phyloP scores from a whole-genome alignment of 1,139 yeast genomes.

The Blastobotrys serpentis region DNA sequence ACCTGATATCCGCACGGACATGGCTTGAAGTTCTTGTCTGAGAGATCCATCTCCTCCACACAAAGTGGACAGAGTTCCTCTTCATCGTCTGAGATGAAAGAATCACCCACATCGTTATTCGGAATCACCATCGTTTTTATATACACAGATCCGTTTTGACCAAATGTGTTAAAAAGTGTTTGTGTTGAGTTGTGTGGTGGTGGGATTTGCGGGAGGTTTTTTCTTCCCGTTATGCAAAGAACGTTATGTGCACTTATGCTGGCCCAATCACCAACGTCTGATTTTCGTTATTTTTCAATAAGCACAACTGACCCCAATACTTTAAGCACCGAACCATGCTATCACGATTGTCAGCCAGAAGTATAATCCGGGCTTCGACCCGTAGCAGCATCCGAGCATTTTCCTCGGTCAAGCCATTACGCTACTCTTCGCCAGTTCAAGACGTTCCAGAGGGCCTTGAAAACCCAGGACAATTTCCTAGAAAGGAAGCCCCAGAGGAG shows the following conservation, averaged over 20 bases:
- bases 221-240: background rate
- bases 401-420: background rate
- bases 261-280: constrained; percentile 8
- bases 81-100: constrained; percentile 73
- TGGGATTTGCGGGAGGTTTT: background rate
- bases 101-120: constrained; percentile 38
- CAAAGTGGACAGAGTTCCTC: constrained; percentile 88
- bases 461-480: constrained; percentile 36
- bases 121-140: constrained; percentile 21
- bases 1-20: constrained; percentile 99
- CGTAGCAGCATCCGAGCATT: background rate
- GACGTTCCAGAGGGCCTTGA: constrained; percentile 37
- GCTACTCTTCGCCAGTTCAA: constrained; percentile 19
- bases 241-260: constrained; percentile 7
- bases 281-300: constrained; percentile 1
- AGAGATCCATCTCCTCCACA: constrained; percentile 95
- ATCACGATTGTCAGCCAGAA: background rate
- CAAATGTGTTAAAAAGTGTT: background rate
- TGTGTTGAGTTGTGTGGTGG: background rate
- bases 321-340: constrained; percentile 1
- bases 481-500: constrained; percentile 36
- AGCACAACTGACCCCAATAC: background rate
- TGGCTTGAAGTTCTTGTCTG: constrained; percentile 95
- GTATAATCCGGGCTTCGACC: background rate
- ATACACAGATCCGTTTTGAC: background rate